Evolutionary conservation across 768 basidiomycete species (phyloP).

Genomic region (Pleurotus platypus): DNA sequence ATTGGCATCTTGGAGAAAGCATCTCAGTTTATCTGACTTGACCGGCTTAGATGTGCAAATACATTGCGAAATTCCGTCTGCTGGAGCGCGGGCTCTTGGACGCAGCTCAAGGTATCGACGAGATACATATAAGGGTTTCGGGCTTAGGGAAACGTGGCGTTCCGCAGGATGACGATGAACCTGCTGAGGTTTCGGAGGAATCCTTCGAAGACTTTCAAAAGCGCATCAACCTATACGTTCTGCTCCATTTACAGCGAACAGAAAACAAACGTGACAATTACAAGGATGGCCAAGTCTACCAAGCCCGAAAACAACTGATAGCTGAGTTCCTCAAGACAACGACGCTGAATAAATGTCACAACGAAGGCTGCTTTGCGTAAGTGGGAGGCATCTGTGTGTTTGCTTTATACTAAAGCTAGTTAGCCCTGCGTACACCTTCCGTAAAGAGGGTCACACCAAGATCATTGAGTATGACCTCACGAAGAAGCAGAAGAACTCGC

Average conservation of each 20-base stretch:
- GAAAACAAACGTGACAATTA: conserved; percentile 75
- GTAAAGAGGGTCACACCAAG: conserved; percentile 93
- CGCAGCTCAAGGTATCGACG: conserved; percentile 74
- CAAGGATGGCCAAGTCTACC: conserved; percentile 86
- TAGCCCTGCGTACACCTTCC: conserved; percentile 81
- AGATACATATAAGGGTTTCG: conserved; percentile 45
- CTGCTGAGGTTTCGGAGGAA: conserved; percentile 50
- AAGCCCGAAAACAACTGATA: conserved; percentile 80
- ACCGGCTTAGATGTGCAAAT: conserved; percentile 66
- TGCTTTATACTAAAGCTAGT: conserved; percentile 4
- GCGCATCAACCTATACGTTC: conserved; percentile 65
- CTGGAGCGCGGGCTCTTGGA: conserved; percentile 87
- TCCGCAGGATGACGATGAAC: conserved; percentile 30
- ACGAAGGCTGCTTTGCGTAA: conserved; percentile 75
- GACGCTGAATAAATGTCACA: conserved; percentile 71
- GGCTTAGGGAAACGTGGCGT: conserved; percentile 23
- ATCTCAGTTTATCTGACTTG: not conserved
- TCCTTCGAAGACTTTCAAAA: conserved; percentile 56
- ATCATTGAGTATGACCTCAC: conserved; percentile 92
- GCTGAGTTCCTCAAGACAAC: conserved; percentile 73
- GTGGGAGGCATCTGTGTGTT: conserved; percentile 23
- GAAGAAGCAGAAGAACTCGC: conserved; percentile 61
- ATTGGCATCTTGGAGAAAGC: not conserved
- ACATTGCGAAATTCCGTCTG: conserved; percentile 80
- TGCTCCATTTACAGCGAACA: conserved; percentile 43